phyloP scores from a whole-genome alignment of 257 asterid species.

The Marsdenia floribunda region DNA sequence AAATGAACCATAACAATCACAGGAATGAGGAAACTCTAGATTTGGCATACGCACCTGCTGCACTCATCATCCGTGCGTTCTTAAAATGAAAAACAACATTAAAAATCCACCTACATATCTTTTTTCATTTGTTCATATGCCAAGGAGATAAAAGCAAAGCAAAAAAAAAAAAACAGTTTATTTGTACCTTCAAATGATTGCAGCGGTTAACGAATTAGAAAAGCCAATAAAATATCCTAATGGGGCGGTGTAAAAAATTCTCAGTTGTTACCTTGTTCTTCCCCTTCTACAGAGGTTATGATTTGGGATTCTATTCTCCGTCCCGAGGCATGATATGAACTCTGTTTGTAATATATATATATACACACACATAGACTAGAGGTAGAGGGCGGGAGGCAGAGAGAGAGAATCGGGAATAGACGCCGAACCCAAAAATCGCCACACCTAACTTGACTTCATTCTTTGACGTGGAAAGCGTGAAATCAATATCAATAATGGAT shows the following conservation, averaged over 20 bases:
- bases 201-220: neutral
- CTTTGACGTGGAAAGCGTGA: neutral
- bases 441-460: neutral
- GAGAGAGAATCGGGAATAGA: neutral
- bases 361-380: neutral
- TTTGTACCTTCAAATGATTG: conserved; percentile 1
- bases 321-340: neutral
- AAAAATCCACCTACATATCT: too few species aligned
- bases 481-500: neutral
- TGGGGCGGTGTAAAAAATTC: too few species aligned
- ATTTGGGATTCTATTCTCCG: neutral
- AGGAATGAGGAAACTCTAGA: neutral
- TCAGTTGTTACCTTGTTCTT: neutral
- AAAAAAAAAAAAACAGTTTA: neutral
- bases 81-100: too few species aligned
- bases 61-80: too few species aligned
- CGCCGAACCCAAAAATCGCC: neutral
- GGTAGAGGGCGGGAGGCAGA: too few species aligned
- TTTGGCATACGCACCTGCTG: too few species aligned
- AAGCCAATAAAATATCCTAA: neutral
- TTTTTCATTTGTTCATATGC: neutral
- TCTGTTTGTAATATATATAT: neutral
- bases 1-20: neutral
- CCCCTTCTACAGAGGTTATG: neutral
- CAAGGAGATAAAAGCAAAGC: neutral